These are phyloP conservation scores for Elsinoe australis DNA, from an alignment of 2,329 filamentous ascomycete species.

Conservation along the genomic window DNA sequence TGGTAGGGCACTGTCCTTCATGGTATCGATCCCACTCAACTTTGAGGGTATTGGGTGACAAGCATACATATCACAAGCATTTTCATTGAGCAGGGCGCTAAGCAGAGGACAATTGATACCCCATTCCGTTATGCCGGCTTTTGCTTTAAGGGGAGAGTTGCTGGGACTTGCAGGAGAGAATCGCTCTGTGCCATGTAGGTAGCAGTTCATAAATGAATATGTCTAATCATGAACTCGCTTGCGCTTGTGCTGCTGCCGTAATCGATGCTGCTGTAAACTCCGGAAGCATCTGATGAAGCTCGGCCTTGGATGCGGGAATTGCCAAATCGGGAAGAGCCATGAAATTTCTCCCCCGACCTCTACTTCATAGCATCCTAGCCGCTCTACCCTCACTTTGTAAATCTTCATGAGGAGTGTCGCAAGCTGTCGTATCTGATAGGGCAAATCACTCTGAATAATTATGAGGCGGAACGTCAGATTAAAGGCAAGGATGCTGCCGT, in stretches of 20 bases:
- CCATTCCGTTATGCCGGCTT: not conserved
- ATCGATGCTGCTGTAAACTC: not conserved
- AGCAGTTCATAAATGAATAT: not conserved
- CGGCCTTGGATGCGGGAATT: slow-evolving; percentile 1
- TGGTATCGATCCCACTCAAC: too few relatives aligned
- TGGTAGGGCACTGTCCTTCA: not conserved
- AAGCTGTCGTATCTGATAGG: too few relatives aligned
- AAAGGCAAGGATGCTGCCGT: not conserved
- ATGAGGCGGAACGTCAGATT: slow-evolving; percentile 12
- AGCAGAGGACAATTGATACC: slow-evolving; percentile 11
- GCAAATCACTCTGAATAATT: not conserved
- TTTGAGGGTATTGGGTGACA: not conserved
- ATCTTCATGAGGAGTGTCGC: too few relatives aligned
- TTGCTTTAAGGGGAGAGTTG: not conserved
- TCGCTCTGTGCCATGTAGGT: slow-evolving; percentile 4
- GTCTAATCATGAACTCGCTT: too few relatives aligned
- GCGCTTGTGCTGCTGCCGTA: too few relatives aligned
- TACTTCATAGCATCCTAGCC: not conserved
- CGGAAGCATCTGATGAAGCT: too few relatives aligned
- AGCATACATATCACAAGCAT: slow-evolving; percentile 8
- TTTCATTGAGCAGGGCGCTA: slow-evolving; percentile 7
- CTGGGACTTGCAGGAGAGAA: not conserved
- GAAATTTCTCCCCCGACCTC: slow-evolving; percentile 14
- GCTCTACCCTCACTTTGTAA: too few relatives aligned
- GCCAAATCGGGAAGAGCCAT: slow-evolving; percentile 1